phyloP scores from a whole-genome alignment of 768 basidiomycete species.

The Sporobolomyces phaffii region DNA sequence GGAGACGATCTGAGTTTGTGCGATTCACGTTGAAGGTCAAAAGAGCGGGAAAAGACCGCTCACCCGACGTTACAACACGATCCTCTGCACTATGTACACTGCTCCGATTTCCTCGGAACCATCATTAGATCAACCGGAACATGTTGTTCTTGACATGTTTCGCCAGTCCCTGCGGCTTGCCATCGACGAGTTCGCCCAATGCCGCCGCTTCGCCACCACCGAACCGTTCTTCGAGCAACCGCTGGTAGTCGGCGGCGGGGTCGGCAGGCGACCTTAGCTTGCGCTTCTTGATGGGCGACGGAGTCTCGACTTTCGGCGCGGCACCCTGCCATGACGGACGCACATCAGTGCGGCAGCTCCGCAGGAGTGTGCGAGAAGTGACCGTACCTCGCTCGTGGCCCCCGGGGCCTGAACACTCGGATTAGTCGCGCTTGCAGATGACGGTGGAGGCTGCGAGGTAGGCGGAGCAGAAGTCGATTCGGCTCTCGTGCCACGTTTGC shows the following conservation, averaged over 20 bases:
- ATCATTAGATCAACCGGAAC: conserved; percentile 23
- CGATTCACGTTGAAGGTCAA: too few species aligned
- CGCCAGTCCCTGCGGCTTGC: conserved; percentile 12
- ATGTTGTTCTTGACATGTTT: conserved; percentile 12
- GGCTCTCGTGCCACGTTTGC: background rate
- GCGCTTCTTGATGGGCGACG: background rate
- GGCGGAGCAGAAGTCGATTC: background rate
- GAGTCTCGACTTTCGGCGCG: background rate
- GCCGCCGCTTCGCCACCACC: conserved; percentile 15
- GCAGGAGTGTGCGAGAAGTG: too few species aligned
- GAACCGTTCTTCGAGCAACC: conserved; percentile 15
- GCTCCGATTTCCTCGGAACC: too few species aligned
- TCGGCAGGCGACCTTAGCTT: background rate
- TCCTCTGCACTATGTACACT: too few species aligned
- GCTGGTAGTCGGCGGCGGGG: conserved; percentile 8
- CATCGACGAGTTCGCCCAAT: conserved; percentile 15
- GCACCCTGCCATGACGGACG: background rate
- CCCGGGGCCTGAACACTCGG: background rate
- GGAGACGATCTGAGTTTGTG: too few species aligned
- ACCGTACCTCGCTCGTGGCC: too few species aligned
- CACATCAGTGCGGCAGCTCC: too few species aligned
- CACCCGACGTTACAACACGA: too few species aligned
- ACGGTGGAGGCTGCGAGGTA: background rate
- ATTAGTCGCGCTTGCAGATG: background rate
- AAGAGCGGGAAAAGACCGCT: too few species aligned